phyloP scores from a whole-genome alignment of 768 basidiomycete species.

The Boletus rubroflammeus region DNA sequence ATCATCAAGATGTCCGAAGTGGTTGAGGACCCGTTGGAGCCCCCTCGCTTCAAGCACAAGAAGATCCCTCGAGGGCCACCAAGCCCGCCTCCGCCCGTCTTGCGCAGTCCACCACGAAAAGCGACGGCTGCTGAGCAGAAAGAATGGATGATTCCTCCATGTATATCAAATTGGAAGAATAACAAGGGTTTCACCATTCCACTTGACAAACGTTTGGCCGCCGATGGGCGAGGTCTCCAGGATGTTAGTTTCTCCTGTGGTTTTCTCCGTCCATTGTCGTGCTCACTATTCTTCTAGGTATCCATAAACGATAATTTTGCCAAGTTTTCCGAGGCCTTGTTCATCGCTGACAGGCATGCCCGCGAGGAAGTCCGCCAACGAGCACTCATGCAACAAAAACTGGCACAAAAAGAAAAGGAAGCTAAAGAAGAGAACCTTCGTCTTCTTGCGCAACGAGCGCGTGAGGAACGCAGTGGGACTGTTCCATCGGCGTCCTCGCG shows the following conservation, averaged over 20 bases:
- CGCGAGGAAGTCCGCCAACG: slow-evolving; percentile 97
- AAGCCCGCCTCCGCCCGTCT: slow-evolving; percentile 92
- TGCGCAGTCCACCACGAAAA: slow-evolving; percentile 93
- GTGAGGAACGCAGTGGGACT: slow-evolving; percentile 88
- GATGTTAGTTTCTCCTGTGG: slow-evolving; percentile 59
- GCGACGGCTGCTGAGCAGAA: slow-evolving; percentile 97
- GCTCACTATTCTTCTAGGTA: slow-evolving; percentile 47
- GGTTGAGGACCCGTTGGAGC: slow-evolving; percentile 96
- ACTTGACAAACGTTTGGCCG: slow-evolving; percentile 94
- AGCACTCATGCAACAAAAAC: slow-evolving; percentile 94
- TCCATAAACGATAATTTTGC: slow-evolving; percentile 99
- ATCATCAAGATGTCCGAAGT: slow-evolving; percentile 99
- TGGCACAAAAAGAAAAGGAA: slow-evolving; percentile 95
- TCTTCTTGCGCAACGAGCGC: slow-evolving; percentile 88
- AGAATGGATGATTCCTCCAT: slow-evolving; percentile 99
- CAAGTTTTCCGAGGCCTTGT: slow-evolving; percentile 95
- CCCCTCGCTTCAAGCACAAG: slow-evolving; percentile 96
- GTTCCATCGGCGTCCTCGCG: slow-evolving; percentile 53
- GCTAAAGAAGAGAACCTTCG: slow-evolving; percentile 97
- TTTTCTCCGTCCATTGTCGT: neutral
- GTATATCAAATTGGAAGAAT: slow-evolving; percentile 99
- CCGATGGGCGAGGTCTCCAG: slow-evolving; percentile 96
- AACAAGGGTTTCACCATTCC: slow-evolving; percentile 99
- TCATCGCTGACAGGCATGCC: slow-evolving; percentile 93
- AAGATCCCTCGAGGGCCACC: slow-evolving; percentile 97